A percentile compares a stretch with the other conserved stretches of the same genome.
These are phyloP conservation scores for Hypoxylon sp. DNA, from an alignment of 2,329 filamentous ascomycete species.

Conservation along the genomic window DNA sequence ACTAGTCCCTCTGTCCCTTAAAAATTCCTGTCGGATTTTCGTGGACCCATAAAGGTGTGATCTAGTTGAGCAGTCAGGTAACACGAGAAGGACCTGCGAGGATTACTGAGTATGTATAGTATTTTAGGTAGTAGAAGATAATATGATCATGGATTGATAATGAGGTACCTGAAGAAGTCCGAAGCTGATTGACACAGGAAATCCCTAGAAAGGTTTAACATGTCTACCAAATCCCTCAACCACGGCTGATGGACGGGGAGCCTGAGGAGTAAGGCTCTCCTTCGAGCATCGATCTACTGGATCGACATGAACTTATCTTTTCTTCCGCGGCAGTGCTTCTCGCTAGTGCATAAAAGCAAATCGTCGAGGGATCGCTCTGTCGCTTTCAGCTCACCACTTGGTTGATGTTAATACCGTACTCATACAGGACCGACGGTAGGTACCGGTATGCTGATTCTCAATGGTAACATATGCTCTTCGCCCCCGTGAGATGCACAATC, in stretches of 20 bases:
- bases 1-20: neutral
- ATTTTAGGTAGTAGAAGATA: no score
- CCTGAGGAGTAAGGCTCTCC: conserved; percentile 1
- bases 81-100: no score
- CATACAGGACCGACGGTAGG: no score
- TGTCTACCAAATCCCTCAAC: conserved; percentile 2
- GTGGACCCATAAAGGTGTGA: neutral
- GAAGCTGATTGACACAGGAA: no score
- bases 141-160: no score
- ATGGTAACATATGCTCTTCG: neutral
- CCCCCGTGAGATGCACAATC: no score
- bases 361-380: conserved; percentile 13
- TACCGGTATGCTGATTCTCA: no score
- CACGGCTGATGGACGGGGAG: conserved; percentile 1
- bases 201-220: no score
- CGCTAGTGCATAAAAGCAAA: conserved; percentile 3
- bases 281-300: conserved; percentile 38
- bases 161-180: no score
- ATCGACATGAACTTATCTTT: conserved; percentile 23
- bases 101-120: no score
- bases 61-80: neutral
- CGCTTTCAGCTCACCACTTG: conserved; percentile 14
- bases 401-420: neutral
- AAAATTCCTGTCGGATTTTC: neutral
- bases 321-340: neutral